Conservation (phyloP, 495 filamentous ascomycete species). For the Penicillium manginii region DNA sequence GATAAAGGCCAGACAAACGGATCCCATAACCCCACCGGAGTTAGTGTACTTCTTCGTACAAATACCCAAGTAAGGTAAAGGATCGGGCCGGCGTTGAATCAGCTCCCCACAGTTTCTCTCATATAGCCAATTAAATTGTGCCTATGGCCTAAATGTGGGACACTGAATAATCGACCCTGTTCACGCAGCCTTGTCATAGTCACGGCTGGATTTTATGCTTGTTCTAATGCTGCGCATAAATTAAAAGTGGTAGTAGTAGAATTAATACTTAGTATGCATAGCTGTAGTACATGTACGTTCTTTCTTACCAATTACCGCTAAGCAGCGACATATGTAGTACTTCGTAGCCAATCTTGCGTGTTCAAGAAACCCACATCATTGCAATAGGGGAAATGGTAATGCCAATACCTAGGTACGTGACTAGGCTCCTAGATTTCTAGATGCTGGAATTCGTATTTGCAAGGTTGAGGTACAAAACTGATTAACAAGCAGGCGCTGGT, state of each 20-base stretch:
- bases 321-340: too few relatives aligned
- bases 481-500: background rate
- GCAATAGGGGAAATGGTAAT: too few relatives aligned
- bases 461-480: background rate
- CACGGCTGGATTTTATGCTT: background rate
- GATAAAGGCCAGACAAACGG: too few relatives aligned
- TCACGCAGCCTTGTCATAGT: background rate
- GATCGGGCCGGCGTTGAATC: background rate
- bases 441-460: background rate
- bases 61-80: background rate
- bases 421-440: background rate
- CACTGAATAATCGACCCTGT: background rate
- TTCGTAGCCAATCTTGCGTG: too few relatives aligned
- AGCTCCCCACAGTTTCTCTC: background rate
- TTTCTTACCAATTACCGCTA: too few relatives aligned
- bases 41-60: background rate
- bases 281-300: too few relatives aligned
- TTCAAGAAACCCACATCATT: too few relatives aligned
- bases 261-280: background rate
- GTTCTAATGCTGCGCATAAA: background rate
- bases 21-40: too few relatives aligned
- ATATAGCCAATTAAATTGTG: background rate
- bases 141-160: background rate
- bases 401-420: too few relatives aligned
- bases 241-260: background rate